Evolutionary conservation across 176 grass and related monocot species (phyloP).

Genomic region (Hyparrhenia diplandra): DNA sequence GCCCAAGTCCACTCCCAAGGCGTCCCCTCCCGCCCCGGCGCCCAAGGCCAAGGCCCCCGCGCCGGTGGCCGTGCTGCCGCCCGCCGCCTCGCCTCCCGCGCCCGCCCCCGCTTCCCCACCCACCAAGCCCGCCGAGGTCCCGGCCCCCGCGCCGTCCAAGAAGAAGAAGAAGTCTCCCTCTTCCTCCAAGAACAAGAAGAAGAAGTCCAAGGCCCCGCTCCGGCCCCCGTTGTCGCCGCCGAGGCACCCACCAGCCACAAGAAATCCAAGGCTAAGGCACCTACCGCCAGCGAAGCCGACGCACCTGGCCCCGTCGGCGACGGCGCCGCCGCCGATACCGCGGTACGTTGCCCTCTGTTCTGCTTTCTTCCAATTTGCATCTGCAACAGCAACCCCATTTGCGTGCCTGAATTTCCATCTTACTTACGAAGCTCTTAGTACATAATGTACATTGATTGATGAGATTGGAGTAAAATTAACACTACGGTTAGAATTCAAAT

Average conservation of each 20-base stretch:
- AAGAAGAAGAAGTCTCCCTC: constrained; percentile 33
- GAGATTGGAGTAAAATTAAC: neutral
- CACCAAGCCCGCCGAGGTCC: constrained; percentile 41
- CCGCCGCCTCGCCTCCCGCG: constrained; percentile 16
- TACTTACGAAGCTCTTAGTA: too few relatives aligned
- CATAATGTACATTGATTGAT: too few relatives aligned
- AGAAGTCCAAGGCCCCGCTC: constrained; percentile 56
- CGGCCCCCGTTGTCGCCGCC: constrained; percentile 40
- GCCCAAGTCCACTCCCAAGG: constrained; percentile 33
- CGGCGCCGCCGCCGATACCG: constrained; percentile 17
- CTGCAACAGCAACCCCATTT: too few relatives aligned
- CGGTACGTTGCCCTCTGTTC: constrained; percentile 18
- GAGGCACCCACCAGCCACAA: constrained; percentile 16
- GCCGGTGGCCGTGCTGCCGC: neutral
- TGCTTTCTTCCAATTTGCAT: neutral
- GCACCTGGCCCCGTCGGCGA: constrained; percentile 36
- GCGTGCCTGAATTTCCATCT: neutral
- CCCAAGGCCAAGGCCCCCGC: constrained; percentile 27
- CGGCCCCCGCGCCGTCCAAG: constrained; percentile 56
- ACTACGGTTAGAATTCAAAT: neutral
- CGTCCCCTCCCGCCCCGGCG: neutral
- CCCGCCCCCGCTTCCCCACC: constrained; percentile 34
- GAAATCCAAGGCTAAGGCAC: constrained; percentile 40
- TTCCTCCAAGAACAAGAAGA: constrained; percentile 47
- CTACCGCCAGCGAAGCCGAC: neutral